These are phyloP conservation scores for Codiaeum variegatum DNA, from an alignment of 441 rosid species.

Conservation along the genomic window DNA sequence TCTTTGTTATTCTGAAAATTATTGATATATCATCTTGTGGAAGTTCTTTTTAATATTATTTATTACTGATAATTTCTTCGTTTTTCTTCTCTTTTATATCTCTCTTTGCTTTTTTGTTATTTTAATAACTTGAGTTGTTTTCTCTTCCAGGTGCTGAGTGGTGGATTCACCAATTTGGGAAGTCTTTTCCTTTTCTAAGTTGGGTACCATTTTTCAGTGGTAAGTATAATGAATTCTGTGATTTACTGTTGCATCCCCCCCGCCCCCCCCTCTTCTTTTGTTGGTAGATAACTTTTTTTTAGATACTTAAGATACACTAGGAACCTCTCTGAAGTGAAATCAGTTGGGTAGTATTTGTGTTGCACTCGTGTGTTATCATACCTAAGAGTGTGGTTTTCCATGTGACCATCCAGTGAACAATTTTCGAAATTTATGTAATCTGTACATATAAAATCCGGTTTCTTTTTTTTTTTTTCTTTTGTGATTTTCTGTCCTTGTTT, in stretches of 20 bases:
- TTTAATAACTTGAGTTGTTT: slow-evolving; percentile 3
- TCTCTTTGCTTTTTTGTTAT: slow-evolving; percentile 16
- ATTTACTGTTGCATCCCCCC: no score
- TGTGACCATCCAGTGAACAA: neutral
- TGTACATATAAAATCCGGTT: neutral
- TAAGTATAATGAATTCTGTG: slow-evolving; percentile 26
- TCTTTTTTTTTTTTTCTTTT: neutral
- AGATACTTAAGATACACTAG: no score
- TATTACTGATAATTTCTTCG: neutral
- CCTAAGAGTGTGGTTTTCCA: slow-evolving; percentile 1
- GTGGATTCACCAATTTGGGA: slow-evolving; percentile 73
- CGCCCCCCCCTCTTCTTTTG: neutral
- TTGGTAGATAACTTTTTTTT: no score
- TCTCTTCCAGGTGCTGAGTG: slow-evolving; percentile 72
- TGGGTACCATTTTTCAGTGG: slow-evolving; percentile 83
- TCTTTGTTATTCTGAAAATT: neutral
- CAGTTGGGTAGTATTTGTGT: neutral
- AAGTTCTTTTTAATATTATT: neutral
- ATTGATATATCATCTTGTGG: neutral
- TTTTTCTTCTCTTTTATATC: neutral
- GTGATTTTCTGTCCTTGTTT: neutral
- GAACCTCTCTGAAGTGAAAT: neutral
- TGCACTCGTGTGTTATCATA: neutral
- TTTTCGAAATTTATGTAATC: neutral
- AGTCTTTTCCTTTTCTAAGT: slow-evolving; percentile 63